These are phyloP conservation scores for Zygotorulaspora chibaensis DNA, from an alignment of 805 yeast species.

Conservation along the genomic window DNA sequence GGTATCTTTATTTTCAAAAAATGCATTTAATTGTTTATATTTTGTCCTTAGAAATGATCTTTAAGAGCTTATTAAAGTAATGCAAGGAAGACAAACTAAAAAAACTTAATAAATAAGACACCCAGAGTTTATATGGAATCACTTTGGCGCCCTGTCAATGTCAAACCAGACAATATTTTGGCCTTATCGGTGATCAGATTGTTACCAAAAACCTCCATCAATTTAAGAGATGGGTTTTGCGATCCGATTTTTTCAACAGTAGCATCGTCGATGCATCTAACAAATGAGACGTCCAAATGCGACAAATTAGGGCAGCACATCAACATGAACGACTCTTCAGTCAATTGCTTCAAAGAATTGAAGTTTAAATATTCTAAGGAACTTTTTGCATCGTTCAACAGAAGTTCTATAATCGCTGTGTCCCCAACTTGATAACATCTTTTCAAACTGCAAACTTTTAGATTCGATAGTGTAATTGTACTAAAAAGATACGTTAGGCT, in stretches of 20 bases:
- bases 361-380: conserved; percentile 67
- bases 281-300: conserved; percentile 73
- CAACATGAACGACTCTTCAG: conserved; percentile 48
- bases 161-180: conserved; percentile 47
- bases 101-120: too few relatives aligned
- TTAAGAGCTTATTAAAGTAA: too few relatives aligned
- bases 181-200: conserved; percentile 61
- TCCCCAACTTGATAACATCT: conserved; percentile 68
- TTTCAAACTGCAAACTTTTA: conserved; percentile 55
- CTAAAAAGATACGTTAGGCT: conserved; percentile 58
- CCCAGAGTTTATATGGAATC: conserved; percentile 45
- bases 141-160: conserved; percentile 71
- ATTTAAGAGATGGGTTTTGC: conserved; percentile 56
- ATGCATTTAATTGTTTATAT: not conserved
- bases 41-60: too few relatives aligned
- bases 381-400: conserved; percentile 53
- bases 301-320: conserved; percentile 56
- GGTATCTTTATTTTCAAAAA: too few relatives aligned
- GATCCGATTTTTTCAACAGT: conserved; percentile 53
- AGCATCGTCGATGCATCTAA: conserved; percentile 67
- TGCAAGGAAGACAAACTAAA: not conserved
- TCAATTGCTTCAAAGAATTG: conserved; percentile 64
- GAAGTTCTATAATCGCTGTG: conserved; percentile 51
- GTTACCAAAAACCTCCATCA: conserved; percentile 78
- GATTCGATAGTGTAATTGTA: conserved; percentile 46